Conservation (phyloP, 2,329 filamentous ascomycete genomes). For the Diaporthe nobilis region DNA sequence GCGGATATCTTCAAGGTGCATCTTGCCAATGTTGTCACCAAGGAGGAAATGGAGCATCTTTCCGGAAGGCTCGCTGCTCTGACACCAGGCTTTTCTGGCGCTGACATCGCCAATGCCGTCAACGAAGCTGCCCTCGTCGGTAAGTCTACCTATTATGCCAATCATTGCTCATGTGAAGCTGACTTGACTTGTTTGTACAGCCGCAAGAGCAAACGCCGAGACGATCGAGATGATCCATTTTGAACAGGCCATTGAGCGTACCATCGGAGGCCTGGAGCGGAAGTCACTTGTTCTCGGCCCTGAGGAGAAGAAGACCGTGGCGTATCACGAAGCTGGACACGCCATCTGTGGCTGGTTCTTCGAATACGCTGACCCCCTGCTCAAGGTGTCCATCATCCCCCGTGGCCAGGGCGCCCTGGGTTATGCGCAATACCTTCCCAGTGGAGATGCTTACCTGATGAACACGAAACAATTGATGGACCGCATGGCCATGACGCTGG, state of each 20-base stretch:
- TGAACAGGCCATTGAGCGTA: slow-evolving; percentile 96
- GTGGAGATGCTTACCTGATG: slow-evolving; percentile 94
- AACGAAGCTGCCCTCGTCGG: slow-evolving; percentile 98
- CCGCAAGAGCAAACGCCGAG: slow-evolving; percentile 85
- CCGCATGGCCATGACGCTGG: slow-evolving; percentile 99
- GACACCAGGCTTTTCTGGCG: slow-evolving; percentile 96
- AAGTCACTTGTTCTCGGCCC: slow-evolving; percentile 95
- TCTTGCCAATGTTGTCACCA: slow-evolving; percentile 92
- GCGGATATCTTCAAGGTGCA: slow-evolving; percentile 98
- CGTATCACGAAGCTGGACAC: slow-evolving; percentile 84
- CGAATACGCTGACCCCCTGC: slow-evolving; percentile 93
- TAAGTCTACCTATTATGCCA: slow-evolving; percentile 61
- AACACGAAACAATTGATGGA: slow-evolving; percentile 97
- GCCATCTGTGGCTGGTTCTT: slow-evolving; percentile 99
- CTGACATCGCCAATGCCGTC: slow-evolving; percentile 98
- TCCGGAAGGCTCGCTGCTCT: slow-evolving; percentile 91
- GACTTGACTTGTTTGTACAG: slow-evolving; percentile 58
- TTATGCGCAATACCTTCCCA: slow-evolving; percentile 97
- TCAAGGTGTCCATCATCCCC: slow-evolving; percentile 99
- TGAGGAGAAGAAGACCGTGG: slow-evolving; percentile 82
- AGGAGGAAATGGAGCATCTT: slow-evolving; percentile 89
- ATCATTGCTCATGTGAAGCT: neutral
- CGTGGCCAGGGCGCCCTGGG: slow-evolving; percentile 93
- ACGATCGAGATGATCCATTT: slow-evolving; percentile 92
- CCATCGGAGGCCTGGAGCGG: slow-evolving; percentile 96